Conservation (phyloP, 75 land plant genomes). For the Selaginella moellendorffii region DNA sequence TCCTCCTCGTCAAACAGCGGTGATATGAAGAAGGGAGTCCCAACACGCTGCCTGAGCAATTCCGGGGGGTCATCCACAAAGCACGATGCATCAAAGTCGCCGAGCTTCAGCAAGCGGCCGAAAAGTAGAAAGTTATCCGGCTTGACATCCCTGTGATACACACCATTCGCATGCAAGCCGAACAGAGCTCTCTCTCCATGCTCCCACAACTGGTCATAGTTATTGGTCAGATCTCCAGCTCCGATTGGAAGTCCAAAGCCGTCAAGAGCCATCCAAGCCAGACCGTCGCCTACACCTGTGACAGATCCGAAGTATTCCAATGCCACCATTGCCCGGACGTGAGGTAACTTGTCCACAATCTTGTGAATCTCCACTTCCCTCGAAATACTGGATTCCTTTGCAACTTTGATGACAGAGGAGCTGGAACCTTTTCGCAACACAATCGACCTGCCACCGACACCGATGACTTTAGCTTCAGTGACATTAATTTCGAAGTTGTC, state of each 20-base stretch:
- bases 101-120: background rate
- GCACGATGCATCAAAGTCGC: background rate
- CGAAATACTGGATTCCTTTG: background rate
- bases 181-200: background rate
- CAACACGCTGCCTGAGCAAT: background rate
- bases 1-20: background rate
- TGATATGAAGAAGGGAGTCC: background rate
- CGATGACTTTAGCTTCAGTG: background rate
- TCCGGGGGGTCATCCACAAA: background rate
- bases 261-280: background rate
- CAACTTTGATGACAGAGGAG: background rate
- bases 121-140: background rate
- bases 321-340: background rate
- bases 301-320: background rate
- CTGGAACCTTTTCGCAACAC: background rate
- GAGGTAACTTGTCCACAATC: background rate
- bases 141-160: background rate
- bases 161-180: background rate
- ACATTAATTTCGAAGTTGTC: background rate
- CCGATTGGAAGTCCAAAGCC: background rate
- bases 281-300: background rate
- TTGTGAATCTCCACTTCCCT: background rate
- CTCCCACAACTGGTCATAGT: background rate
- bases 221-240: background rate
- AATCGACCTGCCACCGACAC: background rate